Base-by-base conservation (phyloP, 805 yeast genomes). In the Candida jianshihensis region DNA sequence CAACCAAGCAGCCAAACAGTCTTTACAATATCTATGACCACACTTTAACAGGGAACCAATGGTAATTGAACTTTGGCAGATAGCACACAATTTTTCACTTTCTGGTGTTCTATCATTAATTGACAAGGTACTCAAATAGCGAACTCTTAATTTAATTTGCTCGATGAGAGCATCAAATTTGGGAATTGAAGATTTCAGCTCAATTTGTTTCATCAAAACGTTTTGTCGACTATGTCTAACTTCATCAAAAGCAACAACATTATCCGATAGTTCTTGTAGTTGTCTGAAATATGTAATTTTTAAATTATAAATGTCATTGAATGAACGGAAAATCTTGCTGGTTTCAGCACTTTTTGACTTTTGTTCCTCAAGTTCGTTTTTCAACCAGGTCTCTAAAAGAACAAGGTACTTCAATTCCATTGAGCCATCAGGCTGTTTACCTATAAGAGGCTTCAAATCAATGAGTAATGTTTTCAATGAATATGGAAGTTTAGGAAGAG, bases 11-110 rank as follows among this genome's bases (percentile, higher is more conserved):
- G 62, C 68, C 26, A 92, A 64, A 56, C 98, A 92, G 1, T 74
- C 83, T 39, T 75, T 73, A 55, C 98, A 92, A 53, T 82, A 92
- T 47, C 78, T 78, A 59, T 92, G 98, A 0, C 97, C 97, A 68
- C 98, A 92, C 9, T 77, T 77, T 0, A 95, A 81, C 38, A 92
- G 63, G 0, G 92, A 71, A 0, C 98, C 98, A 27, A 77, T 66
- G 3, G 73, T 64, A 34, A 88, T 85, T 2, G 72, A 54, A 4
- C 78, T 70, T 16, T 82, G 74, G 55, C 98, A 92, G 41, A 92
- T 89, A 22, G 79, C 71, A 57, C 98, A 92, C 15, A 70, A 58
- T 36, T 48, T 46, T 15, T 60, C 59, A n/a, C 39, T 37, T 7
- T 56, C 54, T 7, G 56, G 60, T 4, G 47, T 44, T n/a, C 56